Evolutionary conservation across 805 yeast species (phyloP).

Genomic region (Suhomyces kilbournensis): DNA sequence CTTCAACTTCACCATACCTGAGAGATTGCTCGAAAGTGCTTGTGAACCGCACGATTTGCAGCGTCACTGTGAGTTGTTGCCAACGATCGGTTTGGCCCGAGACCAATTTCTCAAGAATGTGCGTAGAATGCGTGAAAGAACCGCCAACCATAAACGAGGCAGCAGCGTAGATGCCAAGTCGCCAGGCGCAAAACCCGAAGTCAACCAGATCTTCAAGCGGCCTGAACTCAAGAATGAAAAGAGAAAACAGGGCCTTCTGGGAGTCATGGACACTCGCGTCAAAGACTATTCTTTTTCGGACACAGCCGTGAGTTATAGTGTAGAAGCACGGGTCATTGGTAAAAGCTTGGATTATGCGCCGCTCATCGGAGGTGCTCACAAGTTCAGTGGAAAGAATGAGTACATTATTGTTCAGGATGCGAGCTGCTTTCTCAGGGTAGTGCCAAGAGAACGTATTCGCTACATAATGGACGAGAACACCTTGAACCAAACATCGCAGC

Average conservation of each 20-base stretch:
- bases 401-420: slow-evolving; percentile 23
- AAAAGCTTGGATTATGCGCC: slow-evolving; percentile 19
- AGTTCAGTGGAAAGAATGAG: slow-evolving; percentile 15
- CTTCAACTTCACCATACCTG: slow-evolving; percentile 26
- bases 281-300: slow-evolving; percentile 26
- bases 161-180: not conserved
- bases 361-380: slow-evolving; percentile 5
- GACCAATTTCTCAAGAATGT: slow-evolving; percentile 21
- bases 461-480: not conserved
- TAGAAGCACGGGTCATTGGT: slow-evolving; percentile 27
- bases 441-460: slow-evolving; percentile 15
- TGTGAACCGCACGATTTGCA: slow-evolving; percentile 25
- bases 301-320: slow-evolving; percentile 26
- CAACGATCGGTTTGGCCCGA: slow-evolving; percentile 24
- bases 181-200: not conserved
- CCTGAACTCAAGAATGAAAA: not conserved
- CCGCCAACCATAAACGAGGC: not conserved
- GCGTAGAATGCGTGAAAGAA: slow-evolving; percentile 8
- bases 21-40: slow-evolving; percentile 26
- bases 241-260: not conserved
- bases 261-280: slow-evolving; percentile 11
- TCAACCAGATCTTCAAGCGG: not conserved
- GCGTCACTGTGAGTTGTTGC: slow-evolving; percentile 22
- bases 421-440: slow-evolving; percentile 19
- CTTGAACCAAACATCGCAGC: slow-evolving; percentile 11